Evolutionary conservation across 768 basidiomycete species (phyloP).

Genomic region (Leucogyrophana mollusca): DNA sequence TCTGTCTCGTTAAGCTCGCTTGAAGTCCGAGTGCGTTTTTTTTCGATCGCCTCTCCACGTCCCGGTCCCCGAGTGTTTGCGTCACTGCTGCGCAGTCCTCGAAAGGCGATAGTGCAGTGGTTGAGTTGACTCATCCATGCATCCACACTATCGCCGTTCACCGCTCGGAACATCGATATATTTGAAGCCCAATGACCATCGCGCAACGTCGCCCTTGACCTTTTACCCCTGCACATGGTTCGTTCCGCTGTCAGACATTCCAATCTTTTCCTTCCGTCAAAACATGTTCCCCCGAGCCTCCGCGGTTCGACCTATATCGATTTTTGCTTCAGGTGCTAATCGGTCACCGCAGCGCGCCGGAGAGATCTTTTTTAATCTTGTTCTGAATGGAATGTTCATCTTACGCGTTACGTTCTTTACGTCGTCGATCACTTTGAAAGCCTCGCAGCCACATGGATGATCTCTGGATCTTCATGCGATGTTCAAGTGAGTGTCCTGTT

Average conservation of each 20-base stretch:
- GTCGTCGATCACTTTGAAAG: not conserved
- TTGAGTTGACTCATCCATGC: conserved; percentile 13
- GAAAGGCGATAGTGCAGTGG: conserved; percentile 38
- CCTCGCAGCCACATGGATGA: not conserved
- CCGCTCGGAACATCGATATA: conserved; percentile 38
- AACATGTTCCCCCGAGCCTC: not conserved
- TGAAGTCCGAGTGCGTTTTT: conserved; percentile 7
- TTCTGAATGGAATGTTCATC: conserved; percentile 1
- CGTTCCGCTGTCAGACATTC: conserved; percentile 67
- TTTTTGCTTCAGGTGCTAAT: not conserved
- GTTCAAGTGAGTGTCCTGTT: not conserved
- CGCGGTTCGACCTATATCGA: no score
- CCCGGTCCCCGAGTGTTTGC: conserved; percentile 18
- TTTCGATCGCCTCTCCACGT: not conserved
- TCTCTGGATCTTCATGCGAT: not conserved
- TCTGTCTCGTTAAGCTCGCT: conserved; percentile 1
- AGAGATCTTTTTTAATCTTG: not conserved
- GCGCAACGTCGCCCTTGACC: conserved; percentile 24
- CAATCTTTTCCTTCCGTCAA: not conserved
- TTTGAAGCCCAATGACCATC: conserved; percentile 59
- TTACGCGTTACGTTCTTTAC: conserved; percentile 1
- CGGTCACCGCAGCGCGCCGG: not conserved
- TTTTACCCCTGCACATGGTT: conserved; percentile 41
- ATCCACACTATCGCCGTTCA: conserved; percentile 38
- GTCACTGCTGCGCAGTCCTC: conserved; percentile 10